Conservation (phyloP, 169 alveolate genomes). For the Theileria sp. region DNA sequence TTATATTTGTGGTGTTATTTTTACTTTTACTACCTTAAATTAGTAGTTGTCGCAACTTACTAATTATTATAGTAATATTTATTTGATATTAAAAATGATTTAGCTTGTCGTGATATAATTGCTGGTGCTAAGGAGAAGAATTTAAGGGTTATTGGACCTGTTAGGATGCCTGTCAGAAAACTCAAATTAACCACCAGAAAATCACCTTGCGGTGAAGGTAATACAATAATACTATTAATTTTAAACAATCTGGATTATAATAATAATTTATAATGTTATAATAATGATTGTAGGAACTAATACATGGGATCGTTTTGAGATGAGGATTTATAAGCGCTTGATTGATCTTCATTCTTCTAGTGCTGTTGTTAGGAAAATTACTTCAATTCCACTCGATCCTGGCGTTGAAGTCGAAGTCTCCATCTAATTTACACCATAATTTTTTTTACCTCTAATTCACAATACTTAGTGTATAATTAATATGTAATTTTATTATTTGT, state of each 20-base stretch:
- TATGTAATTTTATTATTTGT: not conserved
- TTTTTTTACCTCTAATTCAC: constrained; percentile 65
- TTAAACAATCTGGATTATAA: not conserved
- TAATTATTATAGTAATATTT: not conserved
- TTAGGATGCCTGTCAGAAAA: constrained; percentile 94
- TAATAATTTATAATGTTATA: not conserved
- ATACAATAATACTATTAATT: not conserved
- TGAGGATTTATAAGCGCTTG: constrained; percentile 96
- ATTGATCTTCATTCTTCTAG: constrained; percentile 94
- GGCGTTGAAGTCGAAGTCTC: constrained; percentile 96
- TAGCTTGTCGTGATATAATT: constrained; percentile 90
- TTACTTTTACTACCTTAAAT: not conserved
- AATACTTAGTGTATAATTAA: not conserved
- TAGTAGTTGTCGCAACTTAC: not conserved
- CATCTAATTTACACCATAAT: constrained; percentile 65
- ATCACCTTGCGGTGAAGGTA: constrained; percentile 97
- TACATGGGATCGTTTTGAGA: constrained; percentile 97
- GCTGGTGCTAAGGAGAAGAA: constrained; percentile 91
- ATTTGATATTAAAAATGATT: not conserved
- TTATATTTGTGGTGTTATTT: not conserved
- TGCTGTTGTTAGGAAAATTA: constrained; percentile 94
- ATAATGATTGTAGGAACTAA: constrained; percentile 82
- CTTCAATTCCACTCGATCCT: constrained; percentile 94
- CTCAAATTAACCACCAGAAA: constrained; percentile 93
- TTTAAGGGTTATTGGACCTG: constrained; percentile 93